Evolutionary conservation across 2,329 filamentous ascomycete genomes (phyloP), one percentile per base, ranked within the genome.

Genomic region (Chrysoporthe puriensis): DNA sequence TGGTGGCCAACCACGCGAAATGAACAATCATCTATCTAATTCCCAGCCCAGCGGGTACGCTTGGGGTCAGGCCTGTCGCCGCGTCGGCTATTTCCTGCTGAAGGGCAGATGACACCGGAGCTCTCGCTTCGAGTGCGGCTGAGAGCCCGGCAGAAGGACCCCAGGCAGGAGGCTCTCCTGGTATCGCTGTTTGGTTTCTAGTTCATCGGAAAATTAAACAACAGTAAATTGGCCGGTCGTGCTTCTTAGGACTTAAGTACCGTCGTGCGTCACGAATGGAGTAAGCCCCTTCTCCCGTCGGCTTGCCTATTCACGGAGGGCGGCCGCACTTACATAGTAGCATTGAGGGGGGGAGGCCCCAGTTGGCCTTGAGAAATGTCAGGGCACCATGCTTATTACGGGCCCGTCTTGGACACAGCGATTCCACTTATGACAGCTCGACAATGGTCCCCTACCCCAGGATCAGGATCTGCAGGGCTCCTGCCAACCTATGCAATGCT

Each of bases 371-470:
- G 26, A 14, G 11, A 52, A 32, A n/a, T 54, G 50, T 34, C 50
- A 54, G 21, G 32, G 50, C 50, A 26, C 50, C 50, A 34, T 54
- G 13, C 21, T 34, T 34, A 54, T 54, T 54, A 54, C 50, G 26
- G 26, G 50, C 8, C 26, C 50, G 32, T 34, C 21, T 16, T 54
- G 50, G 16, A 26, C 50, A 34, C 50, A 54, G 50, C 50, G 26
- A 54, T 54, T 13, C 50, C 50, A 34, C 50, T 54, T 8, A 18
- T 54, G 21, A 54, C 50, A 54, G 26, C 26, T 54, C 4, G 50
- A 54, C 50, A 54, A 13, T 54, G 50, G 50, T 54, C 26, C 50
- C 50, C 50, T 54, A 54, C 50, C 50, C 50, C 50, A 32, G 50
- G 21, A 54, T 32, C 50, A 54, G 9, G 50, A 34, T 54, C 50